Base-by-base conservation (phyloP, 2,329 filamentous ascomycete genomes). In the Cladophialophora chaetospira region DNA sequence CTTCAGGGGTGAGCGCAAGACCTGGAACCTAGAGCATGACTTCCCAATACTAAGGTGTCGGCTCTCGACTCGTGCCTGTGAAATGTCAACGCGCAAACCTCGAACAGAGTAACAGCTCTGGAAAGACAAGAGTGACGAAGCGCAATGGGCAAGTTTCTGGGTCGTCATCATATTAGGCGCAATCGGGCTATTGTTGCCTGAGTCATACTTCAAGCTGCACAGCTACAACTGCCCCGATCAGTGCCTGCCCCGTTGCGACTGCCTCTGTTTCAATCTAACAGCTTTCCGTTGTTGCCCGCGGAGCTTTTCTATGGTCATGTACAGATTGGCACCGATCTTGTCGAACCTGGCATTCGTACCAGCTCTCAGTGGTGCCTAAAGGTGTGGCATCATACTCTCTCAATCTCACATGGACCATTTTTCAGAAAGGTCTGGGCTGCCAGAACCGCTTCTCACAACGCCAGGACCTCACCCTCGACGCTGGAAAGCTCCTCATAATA, bases 401-500 rank as follows among this genome's bases (percentile, higher is more conserved):
- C 65, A 85, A 64, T n/a, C 68, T 68, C 17, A 82, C 76, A 47
- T 70, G 63, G 9, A n/a, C 72, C 75, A 11, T 69, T 71, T 0
- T 68, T 61, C 0, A 76, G 36, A 53, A 75, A 75, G 0, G 84
- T 87, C 66, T 86, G 87, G 1, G 82, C 81, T 42, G 72, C 72
- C 54, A 86, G 66, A 4, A 87, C 82, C 19, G 80, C 79, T 23
- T 81, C 75, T 55, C 84, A 69, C 66, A 84, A 82, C 63, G 75
- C 61, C 69, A 83, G 64, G 72, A 72, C 82, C 44, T 81, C 76
- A 21, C 67, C 71, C 11, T 82, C 77, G 2, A 87, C 84, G 10
- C 67, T 69, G 0, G 81, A 83, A 36, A 86, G 79, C 2, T 77
- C 73, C 48, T 84, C 81, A 65, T 86, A 88, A 68, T 85, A 77